Evolutionary conservation across 2,329 filamentous ascomycete genomes (phyloP).

Genomic region (Lachnellula suecica): DNA sequence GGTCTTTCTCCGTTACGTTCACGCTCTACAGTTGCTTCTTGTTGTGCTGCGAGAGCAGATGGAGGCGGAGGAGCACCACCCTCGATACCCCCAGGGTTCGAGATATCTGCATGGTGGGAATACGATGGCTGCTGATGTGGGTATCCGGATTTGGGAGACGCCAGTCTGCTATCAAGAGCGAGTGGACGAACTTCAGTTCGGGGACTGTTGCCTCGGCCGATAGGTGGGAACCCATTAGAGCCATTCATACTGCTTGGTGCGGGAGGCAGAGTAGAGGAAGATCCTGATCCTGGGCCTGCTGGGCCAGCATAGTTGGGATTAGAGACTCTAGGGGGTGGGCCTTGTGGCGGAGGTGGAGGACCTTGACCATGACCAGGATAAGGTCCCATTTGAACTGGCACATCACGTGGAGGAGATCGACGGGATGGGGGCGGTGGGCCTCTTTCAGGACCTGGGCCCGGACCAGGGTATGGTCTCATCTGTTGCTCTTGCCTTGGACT

Average conservation of each 20-base stretch:
- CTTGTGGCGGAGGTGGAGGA: constrained; percentile 51
- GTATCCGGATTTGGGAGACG: constrained; percentile 89
- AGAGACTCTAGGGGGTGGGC: constrained; percentile 48
- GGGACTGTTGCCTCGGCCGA: constrained; percentile 73
- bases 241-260: constrained; percentile 39
- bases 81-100: constrained; percentile 37
- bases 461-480: constrained; percentile 67
- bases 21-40: constrained; percentile 59
- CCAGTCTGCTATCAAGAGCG: constrained; percentile 73
- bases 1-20: constrained; percentile 72
- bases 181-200: constrained; percentile 81
- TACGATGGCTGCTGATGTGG: constrained; percentile 74
- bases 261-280: constrained; percentile 42
- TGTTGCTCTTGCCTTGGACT: constrained; percentile 71
- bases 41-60: constrained; percentile 64
- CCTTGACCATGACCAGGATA: constrained; percentile 30
- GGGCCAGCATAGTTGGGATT: constrained; percentile 60
- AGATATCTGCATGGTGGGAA: constrained; percentile 66
- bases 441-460: constrained; percentile 34
- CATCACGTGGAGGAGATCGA: constrained; percentile 51
- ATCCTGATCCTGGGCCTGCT: constrained; percentile 25
- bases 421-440: constrained; percentile 55
- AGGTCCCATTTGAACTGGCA: constrained; percentile 30
- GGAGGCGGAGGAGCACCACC: constrained; percentile 67
- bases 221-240: constrained; percentile 58